phyloP scores from a whole-genome alignment of 371 early-diverging fungal species.

The Gilbertella persicaria region DNA sequence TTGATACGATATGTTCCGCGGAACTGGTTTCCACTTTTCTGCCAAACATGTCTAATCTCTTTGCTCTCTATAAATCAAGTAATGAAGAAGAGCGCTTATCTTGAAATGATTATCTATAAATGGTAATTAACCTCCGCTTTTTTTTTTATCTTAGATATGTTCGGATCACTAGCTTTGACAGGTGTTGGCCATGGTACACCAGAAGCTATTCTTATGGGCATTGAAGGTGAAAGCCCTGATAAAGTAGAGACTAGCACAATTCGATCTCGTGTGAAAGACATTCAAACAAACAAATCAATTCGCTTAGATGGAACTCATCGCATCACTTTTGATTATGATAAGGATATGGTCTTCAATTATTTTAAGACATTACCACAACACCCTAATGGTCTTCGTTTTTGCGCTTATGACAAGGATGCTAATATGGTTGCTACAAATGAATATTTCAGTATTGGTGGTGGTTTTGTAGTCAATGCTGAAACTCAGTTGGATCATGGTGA shows the following conservation, averaged over 20 bases:
- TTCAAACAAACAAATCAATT: conserved; percentile 67
- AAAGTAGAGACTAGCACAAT: conserved; percentile 84
- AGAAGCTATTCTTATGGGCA: conserved; percentile 86
- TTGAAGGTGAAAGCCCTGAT: conserved; percentile 94
- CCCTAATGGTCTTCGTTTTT: conserved; percentile 95
- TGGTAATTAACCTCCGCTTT: conserved; percentile 3
- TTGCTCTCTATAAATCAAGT: not conserved
- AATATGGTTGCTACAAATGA: conserved; percentile 90
- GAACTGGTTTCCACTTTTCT: not conserved
- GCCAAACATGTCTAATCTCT: not conserved
- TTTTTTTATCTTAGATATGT: conserved; percentile 63
- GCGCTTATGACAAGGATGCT: conserved; percentile 78
- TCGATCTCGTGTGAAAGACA: conserved; percentile 70
- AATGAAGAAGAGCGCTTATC: not conserved
- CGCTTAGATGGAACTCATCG: conserved; percentile 75
- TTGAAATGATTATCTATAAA: conserved; percentile 4
- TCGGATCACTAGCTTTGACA: conserved; percentile 92
- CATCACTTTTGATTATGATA: conserved; percentile 81
- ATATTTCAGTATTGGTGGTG: conserved; percentile 95
- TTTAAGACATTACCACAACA: conserved; percentile 89
- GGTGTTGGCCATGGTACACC: conserved; percentile 96
- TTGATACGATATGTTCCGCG: not conserved
- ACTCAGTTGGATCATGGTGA: conserved; percentile 85
- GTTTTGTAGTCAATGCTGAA: conserved; percentile 92
- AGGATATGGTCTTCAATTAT: conserved; percentile 85